These are phyloP conservation scores for Coniochaeta pulveracea DNA, from an alignment of 2,329 filamentous ascomycete genomes.

Conservation along the genomic window DNA sequence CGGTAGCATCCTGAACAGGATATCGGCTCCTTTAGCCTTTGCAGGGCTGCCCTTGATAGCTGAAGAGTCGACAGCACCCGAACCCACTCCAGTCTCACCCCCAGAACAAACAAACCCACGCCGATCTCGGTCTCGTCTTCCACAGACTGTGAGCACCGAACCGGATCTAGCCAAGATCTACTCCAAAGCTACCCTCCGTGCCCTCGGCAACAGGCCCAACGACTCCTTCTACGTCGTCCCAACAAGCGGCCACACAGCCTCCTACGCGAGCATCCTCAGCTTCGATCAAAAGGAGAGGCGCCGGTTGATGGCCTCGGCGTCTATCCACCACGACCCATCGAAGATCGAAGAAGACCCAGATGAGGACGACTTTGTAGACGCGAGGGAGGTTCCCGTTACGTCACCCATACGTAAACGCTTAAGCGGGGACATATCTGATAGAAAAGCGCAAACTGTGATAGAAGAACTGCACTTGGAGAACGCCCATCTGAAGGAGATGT, in stretches of 20 bases:
- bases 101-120: conserved; percentile 26
- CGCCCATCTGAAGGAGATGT: conserved; percentile 68
- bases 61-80: conserved; percentile 29
- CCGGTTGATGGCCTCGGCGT: conserved; percentile 37
- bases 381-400: conserved; percentile 42
- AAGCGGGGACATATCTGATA: conserved; percentile 28
- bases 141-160: conserved; percentile 30
- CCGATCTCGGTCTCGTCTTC: conserved; percentile 18
- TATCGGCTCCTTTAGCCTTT: conserved; percentile 86
- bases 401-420: conserved; percentile 27
- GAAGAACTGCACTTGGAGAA: conserved; percentile 90
- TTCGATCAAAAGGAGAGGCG: conserved; percentile 57
- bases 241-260: conserved; percentile 79
- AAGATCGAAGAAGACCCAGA: conserved; percentile 47
- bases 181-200: conserved; percentile 72
- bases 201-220: conserved; percentile 53
- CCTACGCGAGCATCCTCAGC: conserved; percentile 80
- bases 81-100: conserved; percentile 23
- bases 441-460: conserved; percentile 51
- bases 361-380: conserved; percentile 86
- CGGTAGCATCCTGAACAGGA: conserved; percentile 74
- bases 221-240: conserved; percentile 94
- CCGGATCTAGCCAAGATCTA: conserved; percentile 77
- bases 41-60: conserved; percentile 72
- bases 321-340: conserved; percentile 31